A percentile compares a stretch with the other conserved stretches of the same genome.
These are phyloP conservation scores for Daldinia caldariorum DNA, from an alignment of 495 filamentous ascomycete species.

Conservation along the genomic window DNA sequence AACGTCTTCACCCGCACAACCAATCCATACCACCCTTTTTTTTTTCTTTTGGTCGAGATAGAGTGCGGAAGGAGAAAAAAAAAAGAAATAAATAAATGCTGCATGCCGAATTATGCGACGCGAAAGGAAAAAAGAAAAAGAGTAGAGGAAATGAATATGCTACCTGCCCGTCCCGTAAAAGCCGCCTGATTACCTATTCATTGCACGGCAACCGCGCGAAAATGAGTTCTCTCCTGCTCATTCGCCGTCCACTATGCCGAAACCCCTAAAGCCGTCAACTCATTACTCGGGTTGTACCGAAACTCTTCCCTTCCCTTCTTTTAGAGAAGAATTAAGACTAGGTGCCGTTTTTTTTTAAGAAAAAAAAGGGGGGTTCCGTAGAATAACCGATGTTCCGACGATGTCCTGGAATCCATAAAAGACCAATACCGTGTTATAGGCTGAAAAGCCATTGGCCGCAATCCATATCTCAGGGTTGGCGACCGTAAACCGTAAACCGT, in stretches of 20 bases:
- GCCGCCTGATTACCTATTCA: slow-evolving; percentile 26
- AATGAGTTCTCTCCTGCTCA: slow-evolving; percentile 22
- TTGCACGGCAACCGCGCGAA: slow-evolving; percentile 32
- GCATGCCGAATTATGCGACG: slow-evolving; percentile 45
- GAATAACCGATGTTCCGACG: slow-evolving; percentile 22
- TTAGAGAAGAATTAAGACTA: slow-evolving; percentile 19
- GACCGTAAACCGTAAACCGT: slow-evolving; percentile 33
- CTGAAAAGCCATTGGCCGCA: slow-evolving; percentile 40
- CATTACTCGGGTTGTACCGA: slow-evolving; percentile 29
- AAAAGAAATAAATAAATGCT: slow-evolving; percentile 29
- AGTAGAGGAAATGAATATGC: slow-evolving; percentile 36
- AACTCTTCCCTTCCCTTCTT: slow-evolving; percentile 13
- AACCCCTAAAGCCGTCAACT: slow-evolving; percentile 24
- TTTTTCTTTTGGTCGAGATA: slow-evolving; percentile 41
- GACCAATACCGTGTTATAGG: slow-evolving; percentile 38
- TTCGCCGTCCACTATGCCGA: slow-evolving; percentile 24
- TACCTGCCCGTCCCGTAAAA: slow-evolving; percentile 37
- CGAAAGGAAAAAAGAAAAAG: slow-evolving; percentile 36
- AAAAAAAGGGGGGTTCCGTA: slow-evolving; percentile 13
- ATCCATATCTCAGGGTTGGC: slow-evolving; percentile 39
- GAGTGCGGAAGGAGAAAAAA: slow-evolving; percentile 1
- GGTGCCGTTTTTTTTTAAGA: slow-evolving; percentile 26
- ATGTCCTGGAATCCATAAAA: slow-evolving; percentile 26
- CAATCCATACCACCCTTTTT: slow-evolving; percentile 39
- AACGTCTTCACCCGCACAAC: slow-evolving; percentile 27